phyloP scores from a whole-genome alignment of 768 basidiomycete species.

The Mycena maculata region DNA sequence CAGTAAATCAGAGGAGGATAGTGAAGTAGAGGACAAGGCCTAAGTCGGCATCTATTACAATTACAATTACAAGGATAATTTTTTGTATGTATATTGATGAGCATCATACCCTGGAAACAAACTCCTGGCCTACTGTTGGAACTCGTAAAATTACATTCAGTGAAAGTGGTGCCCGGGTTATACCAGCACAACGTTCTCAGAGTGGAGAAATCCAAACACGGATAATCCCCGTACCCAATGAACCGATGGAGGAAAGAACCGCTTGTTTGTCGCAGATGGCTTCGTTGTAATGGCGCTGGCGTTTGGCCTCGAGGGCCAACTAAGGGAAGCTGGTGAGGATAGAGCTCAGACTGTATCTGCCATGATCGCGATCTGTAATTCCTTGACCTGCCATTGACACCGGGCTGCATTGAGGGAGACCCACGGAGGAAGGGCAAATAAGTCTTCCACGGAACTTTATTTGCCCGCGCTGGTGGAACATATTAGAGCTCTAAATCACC shows the following conservation, averaged over 20 bases:
- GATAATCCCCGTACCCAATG: background rate
- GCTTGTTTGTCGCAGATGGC: constrained; percentile 10
- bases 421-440: constrained; percentile 4
- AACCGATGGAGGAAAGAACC: constrained; percentile 6
- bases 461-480: constrained; percentile 4
- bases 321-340: background rate
- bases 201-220: background rate
- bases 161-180: no score
- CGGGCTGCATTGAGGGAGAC: constrained; percentile 17
- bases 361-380: constrained; percentile 8
- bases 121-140: constrained; percentile 5
- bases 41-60: constrained; percentile 9
- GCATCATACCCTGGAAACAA: background rate
- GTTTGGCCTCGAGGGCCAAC: constrained; percentile 17
- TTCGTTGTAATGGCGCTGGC: constrained; percentile 20
- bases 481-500: no score
- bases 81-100: background rate
- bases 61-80: constrained; percentile 9
- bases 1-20: constrained; percentile 11
- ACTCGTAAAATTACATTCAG: constrained; percentile 12
- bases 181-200: no score
- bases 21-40: constrained; percentile 11
- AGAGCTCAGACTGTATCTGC: background rate
- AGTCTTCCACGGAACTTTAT: constrained; percentile 3
- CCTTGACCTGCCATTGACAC: constrained; percentile 11